A percentile compares a stretch with the other conserved stretches of the same genome.
These are phyloP conservation scores for Byssothecium circinans DNA, from an alignment of 2,329 filamentous ascomycete species.

Conservation along the genomic window DNA sequence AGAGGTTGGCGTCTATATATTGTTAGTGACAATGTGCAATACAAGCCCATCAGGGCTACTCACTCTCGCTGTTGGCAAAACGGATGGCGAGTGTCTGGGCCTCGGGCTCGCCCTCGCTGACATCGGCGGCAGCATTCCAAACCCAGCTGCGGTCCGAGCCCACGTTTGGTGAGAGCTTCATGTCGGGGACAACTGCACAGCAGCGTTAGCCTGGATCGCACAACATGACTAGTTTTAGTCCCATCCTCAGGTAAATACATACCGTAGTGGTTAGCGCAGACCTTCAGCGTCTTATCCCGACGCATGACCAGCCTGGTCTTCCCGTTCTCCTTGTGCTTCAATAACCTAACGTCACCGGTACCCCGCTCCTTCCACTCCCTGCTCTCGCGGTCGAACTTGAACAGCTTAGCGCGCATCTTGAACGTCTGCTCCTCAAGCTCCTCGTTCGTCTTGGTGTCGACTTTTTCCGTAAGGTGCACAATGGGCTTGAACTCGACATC, in stretches of 20 bases:
- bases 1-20: slow-evolving; percentile 80
- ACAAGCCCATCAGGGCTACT: slow-evolving; percentile 16
- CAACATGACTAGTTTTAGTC: slow-evolving; percentile 22
- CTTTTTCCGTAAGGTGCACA: slow-evolving; percentile 92
- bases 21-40: slow-evolving; percentile 27
- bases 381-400: slow-evolving; percentile 91
- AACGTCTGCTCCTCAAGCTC: slow-evolving; percentile 96
- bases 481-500: slow-evolving; percentile 98
- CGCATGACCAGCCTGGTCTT: slow-evolving; percentile 99
- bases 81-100: slow-evolving; percentile 94
- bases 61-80: slow-evolving; percentile 97
- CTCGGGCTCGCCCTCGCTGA: slow-evolving; percentile 97
- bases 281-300: slow-evolving; percentile 99
- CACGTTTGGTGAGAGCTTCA: slow-evolving; percentile 98
- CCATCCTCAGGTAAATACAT: slow-evolving; percentile 44
- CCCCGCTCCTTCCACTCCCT: slow-evolving; percentile 99
- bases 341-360: slow-evolving; percentile 90
- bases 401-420: slow-evolving; percentile 99
- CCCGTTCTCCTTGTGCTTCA: slow-evolving; percentile 98
- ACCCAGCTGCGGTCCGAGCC: slow-evolving; percentile 99
- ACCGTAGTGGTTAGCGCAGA: slow-evolving; percentile 99
- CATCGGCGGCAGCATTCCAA: slow-evolving; percentile 97
- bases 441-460: slow-evolving; percentile 97
- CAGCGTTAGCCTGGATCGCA: too few species aligned
- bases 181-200: slow-evolving; percentile 93